Evolutionary conservation across 805 yeast genomes (phyloP), one percentile per base, ranked within the genome.

Genomic region (Grigorovia jiainica): DNA sequence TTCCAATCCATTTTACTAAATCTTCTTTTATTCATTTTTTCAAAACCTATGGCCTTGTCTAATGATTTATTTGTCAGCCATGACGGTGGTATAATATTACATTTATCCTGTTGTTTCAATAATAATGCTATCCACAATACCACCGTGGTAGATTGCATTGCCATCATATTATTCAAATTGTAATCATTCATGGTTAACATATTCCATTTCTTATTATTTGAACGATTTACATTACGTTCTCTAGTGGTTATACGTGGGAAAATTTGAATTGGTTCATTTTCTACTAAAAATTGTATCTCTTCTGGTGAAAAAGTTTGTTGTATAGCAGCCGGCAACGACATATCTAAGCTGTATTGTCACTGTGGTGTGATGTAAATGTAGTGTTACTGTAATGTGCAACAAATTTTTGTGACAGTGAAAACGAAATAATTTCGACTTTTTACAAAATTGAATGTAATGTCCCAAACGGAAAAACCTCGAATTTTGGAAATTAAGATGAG

Each of bases 111-210:
- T 37, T 80, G 78, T 54, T 86, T 87, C 39, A 92, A 66, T 17
- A 89, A 65, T 7, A 89, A 57, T 0, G 97, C 97, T 17, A 85
- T 66, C 97, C 97, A 92, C 2, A 90, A 48, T 0, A 96, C 95
- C 0, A 92, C 78, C 37, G 73, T 67, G 16, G 72, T 73, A 40
- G 89, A 70, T 46, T 81, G 73, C 73, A 83, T 71, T 0, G 94
- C 86, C 36, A 58, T 57, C 57, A 62, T 51, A 41, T 57, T 59
- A 39, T 57, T 59, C 36, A 62, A 40, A 6, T 50, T 48, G 15
- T 41, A 36, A 21, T 54, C 59, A 34, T 65, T 66, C 21, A 73
- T 66, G 62, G 75, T 60, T 3, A 61, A 56, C 31, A 58, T 52
- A 13, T 48, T 49, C 61, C 61, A 58, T 7, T 47, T 44, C 24